phyloP scores from a whole-genome alignment of 192 early-diverging fungal genomes.

The Paraglomus brasilianum region DNA sequence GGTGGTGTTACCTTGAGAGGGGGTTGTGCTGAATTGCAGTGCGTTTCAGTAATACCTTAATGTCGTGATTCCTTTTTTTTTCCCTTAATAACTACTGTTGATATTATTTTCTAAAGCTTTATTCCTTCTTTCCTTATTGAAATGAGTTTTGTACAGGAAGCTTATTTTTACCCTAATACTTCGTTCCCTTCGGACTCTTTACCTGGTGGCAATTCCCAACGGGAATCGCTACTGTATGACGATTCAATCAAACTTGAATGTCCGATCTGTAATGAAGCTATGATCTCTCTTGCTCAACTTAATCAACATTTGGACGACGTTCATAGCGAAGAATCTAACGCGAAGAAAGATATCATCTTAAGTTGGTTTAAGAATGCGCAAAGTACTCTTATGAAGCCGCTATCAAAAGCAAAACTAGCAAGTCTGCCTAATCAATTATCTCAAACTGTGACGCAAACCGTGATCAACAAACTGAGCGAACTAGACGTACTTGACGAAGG shows the following conservation, averaged over 20 bases:
- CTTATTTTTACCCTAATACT: slow-evolving; percentile 7
- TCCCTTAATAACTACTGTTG: no score
- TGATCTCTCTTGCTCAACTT: slow-evolving; percentile 38
- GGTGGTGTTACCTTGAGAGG: no score
- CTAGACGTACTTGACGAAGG: slow-evolving; percentile 38
- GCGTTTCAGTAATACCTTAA: no score
- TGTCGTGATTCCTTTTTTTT: no score
- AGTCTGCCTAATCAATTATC: slow-evolving; percentile 40
- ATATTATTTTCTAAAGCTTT: no score
- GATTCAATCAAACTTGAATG: slow-evolving; percentile 30
- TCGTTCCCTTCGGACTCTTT: slow-evolving; percentile 15
- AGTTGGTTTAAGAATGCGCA: slow-evolving; percentile 55
- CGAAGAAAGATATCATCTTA: slow-evolving; percentile 48
- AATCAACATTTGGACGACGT: slow-evolving; percentile 49
- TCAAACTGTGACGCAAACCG: slow-evolving; percentile 34
- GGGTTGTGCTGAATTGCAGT: no score
- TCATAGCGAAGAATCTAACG: slow-evolving; percentile 51
- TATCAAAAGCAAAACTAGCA: slow-evolving; percentile 40
- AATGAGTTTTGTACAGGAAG: slow-evolving; percentile 28
- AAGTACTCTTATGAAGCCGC: slow-evolving; percentile 46
- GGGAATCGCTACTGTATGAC: slow-evolving; percentile 24
- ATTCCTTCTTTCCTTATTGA: neutral
- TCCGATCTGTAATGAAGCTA: slow-evolving; percentile 41
- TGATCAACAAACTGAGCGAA: slow-evolving; percentile 47
- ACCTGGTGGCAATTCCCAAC: slow-evolving; percentile 10